These are phyloP conservation scores for Calonectria pseudoreteaudii DNA, from an alignment of 2,329 filamentous ascomycete species.

Conservation along the genomic window DNA sequence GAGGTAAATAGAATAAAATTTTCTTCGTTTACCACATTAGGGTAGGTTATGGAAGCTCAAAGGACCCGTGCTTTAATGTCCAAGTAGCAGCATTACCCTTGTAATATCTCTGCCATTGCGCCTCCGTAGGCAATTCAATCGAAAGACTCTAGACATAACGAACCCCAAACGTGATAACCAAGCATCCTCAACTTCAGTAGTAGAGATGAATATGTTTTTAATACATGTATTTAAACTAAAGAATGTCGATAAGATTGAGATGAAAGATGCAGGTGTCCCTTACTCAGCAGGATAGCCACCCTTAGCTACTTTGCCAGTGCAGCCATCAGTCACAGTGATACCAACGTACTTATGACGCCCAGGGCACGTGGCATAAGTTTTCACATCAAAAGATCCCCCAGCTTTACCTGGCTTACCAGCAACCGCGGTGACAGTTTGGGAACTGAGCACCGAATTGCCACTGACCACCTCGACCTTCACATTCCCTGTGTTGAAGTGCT, in stretches of 20 bases:
- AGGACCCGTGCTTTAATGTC: no score
- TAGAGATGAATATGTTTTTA: neutral
- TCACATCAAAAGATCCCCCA: conserved; percentile 4
- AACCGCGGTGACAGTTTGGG: neutral
- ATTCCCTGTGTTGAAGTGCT: conserved; percentile 9
- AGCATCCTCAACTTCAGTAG: no score
- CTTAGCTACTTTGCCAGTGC: neutral
- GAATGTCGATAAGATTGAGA: neutral
- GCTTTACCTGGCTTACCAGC: conserved; percentile 5
- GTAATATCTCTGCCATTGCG: no score
- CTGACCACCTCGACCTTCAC: neutral
- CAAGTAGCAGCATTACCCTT: no score
- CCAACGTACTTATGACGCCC: neutral
- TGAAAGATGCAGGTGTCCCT: neutral
- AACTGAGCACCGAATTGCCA: neutral
- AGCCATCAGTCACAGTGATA: neutral
- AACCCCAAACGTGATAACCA: no score
- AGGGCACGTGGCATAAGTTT: neutral
- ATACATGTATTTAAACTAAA: neutral
- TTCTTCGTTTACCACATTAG: no score
- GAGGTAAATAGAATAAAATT: no score
- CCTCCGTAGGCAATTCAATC: no score
- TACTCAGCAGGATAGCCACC: neutral
- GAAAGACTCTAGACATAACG: no score
- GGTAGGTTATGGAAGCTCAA: no score